Conservation (phyloP, 345 rosid genomes). For the Erodium maritimum region DNA sequence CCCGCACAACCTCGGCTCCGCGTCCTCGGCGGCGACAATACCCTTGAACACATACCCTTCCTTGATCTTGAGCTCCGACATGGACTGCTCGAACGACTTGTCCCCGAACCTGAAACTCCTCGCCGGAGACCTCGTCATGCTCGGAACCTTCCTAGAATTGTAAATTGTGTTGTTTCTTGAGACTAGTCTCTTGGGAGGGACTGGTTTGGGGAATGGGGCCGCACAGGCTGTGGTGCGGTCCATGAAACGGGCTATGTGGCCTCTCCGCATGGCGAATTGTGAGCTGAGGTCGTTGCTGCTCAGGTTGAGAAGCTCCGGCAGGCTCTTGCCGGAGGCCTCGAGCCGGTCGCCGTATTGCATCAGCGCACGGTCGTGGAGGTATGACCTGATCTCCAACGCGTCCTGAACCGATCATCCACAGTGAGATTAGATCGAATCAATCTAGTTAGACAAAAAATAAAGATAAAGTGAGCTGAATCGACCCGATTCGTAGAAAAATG, state of each 20-base stretch:
- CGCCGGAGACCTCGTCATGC: conserved; percentile 12
- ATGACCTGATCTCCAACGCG: conserved; percentile 47
- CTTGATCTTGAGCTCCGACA: conserved; percentile 37
- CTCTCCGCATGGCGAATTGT: conserved; percentile 50
- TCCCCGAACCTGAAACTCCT: conserved; percentile 14
- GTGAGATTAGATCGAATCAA: too few relatives aligned
- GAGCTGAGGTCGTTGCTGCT: conserved; percentile 26
- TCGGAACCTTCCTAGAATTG: conserved; percentile 11
- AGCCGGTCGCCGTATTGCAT: conserved; percentile 43
- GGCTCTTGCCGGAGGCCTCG: conserved; percentile 40
- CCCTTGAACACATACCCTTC: conserved; percentile 56
- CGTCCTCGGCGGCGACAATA: conserved; percentile 46
- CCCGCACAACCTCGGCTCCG: conserved; percentile 46
- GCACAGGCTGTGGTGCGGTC: conserved; percentile 29
- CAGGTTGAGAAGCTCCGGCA: conserved; percentile 38
- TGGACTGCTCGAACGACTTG: conserved; percentile 33
- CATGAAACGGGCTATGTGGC: conserved; percentile 40
- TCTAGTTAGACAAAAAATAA: too few relatives aligned
- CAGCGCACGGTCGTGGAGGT: conserved; percentile 56
- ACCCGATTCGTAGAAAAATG: too few relatives aligned
- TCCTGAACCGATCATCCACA: too few relatives aligned
- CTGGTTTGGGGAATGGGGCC: conserved; percentile 25
- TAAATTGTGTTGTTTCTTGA: conserved; percentile 24
- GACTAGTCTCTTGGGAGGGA: too few relatives aligned
- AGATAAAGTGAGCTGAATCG: too few relatives aligned